Conservation (phyloP, 2,329 filamentous ascomycete species). For the Colletotrichum tofieldiae region DNA sequence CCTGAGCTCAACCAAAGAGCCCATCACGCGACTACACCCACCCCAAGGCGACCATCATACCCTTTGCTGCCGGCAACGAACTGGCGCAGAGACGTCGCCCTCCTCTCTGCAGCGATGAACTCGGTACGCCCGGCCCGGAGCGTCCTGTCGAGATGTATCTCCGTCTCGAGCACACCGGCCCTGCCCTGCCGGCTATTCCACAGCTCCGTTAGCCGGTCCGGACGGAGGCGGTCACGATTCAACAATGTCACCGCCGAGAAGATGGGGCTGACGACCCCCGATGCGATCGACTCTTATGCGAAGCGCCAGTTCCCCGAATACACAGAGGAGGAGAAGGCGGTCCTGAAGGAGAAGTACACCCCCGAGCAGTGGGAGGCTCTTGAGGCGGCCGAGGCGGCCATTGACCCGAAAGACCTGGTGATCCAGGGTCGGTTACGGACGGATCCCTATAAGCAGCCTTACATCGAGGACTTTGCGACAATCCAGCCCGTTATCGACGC, state of each 20-base stretch:
- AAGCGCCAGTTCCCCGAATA: conserved; percentile 74
- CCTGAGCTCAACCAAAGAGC: conserved; percentile 29
- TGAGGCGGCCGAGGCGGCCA: conserved; percentile 83
- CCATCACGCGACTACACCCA: conserved; percentile 35
- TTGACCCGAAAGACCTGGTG: conserved; percentile 82
- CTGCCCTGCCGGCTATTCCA: conserved; percentile 64
- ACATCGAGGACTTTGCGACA: conserved; percentile 86
- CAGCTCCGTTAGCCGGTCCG: conserved; percentile 63
- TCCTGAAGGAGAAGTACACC: conserved; percentile 79
- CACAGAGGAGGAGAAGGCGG: conserved; percentile 74
- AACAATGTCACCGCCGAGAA: conserved; percentile 67
- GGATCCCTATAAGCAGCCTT: conserved; percentile 81
- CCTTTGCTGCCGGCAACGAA: conserved; percentile 36
- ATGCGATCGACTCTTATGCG: conserved; percentile 61
- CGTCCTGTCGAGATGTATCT: conserved; percentile 67
- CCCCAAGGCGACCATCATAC: conserved; percentile 24
- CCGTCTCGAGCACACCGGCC: conserved; percentile 52
- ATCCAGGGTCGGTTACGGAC: conserved; percentile 79
- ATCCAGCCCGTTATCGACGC: conserved; percentile 86
- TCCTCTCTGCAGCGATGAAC: conserved; percentile 63
- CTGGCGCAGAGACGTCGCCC: conserved; percentile 39
- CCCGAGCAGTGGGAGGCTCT: conserved; percentile 86
- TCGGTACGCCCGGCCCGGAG: conserved; percentile 69
- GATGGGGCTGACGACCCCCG: conserved; percentile 64
- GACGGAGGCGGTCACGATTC: conserved; percentile 64